Conservation (phyloP, 306 rosid species). For the Luffa aegyptiaca region DNA sequence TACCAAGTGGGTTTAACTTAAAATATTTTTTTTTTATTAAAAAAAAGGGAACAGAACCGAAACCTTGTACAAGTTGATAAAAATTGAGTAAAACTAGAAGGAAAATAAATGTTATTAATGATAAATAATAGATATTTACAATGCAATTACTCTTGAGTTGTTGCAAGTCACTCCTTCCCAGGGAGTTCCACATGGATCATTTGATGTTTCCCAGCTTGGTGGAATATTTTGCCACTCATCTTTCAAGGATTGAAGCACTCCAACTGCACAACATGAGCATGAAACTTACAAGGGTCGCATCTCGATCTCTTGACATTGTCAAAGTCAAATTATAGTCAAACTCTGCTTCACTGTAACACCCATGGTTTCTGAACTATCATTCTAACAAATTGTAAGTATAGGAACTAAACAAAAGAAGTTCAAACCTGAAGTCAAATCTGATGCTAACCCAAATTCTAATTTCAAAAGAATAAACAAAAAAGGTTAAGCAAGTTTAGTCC, state of each 20-base stretch:
- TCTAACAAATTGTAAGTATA: not conserved
- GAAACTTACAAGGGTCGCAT: not conserved
- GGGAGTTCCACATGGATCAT: constrained; percentile 59
- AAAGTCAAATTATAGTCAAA: not conserved
- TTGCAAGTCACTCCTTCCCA: constrained; percentile 94
- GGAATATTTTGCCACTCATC: constrained; percentile 53
- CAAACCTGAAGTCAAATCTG: not conserved
- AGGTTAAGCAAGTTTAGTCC: too few relatives aligned
- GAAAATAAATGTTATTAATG: not conserved
- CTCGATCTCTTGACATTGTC: not conserved
- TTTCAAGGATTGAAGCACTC: constrained; percentile 52
- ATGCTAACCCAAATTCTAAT: not conserved
- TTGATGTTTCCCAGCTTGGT: constrained; percentile 73
- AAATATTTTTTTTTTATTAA: not conserved
- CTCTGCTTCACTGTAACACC: not conserved
- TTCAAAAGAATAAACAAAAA: not conserved
- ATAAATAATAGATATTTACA: constrained; percentile 27
- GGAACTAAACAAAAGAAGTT: not conserved
- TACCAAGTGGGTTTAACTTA: not conserved
- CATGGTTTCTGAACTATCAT: not conserved
- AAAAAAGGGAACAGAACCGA: not conserved
- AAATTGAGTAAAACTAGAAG: not conserved
- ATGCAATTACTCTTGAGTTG: constrained; percentile 58
- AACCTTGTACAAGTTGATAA: not conserved
- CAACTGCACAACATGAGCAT: constrained; percentile 30